These are phyloP conservation scores for Tuber brumale DNA, from an alignment of 495 filamentous ascomycete species.

Conservation along the genomic window DNA sequence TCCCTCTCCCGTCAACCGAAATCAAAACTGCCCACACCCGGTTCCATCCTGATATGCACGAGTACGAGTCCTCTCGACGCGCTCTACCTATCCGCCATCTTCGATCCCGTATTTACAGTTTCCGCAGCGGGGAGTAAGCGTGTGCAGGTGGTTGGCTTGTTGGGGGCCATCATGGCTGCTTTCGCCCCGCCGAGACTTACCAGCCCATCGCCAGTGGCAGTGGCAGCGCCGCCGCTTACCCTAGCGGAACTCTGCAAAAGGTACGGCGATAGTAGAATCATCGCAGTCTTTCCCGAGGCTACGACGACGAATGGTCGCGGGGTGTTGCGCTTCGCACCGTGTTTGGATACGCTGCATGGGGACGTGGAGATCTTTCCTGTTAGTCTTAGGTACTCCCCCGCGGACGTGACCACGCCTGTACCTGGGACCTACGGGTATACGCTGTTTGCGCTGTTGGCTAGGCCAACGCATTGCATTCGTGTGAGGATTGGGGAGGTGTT, in stretches of 20 bases:
- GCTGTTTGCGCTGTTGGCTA: conserved; percentile 76
- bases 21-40: conserved; percentile 62
- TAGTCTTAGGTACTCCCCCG: conserved; percentile 76
- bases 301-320: conserved; percentile 88
- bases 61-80: conserved; percentile 90
- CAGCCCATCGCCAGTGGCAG: conserved; percentile 47
- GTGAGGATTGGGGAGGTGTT: conserved; percentile 77
- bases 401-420: conserved; percentile 84
- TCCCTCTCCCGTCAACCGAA: conserved; percentile 1
- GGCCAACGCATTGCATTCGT: conserved; percentile 78
- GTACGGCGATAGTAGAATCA: conserved; percentile 48
- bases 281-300: conserved; percentile 86
- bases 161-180: conserved; percentile 65
- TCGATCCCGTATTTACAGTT: conserved; percentile 78
- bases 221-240: conserved; percentile 43
- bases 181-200: conserved; percentile 55
- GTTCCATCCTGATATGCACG: conserved; percentile 72
- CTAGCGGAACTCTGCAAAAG: conserved; percentile 42
- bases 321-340: conserved; percentile 75
- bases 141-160: conserved; percentile 68
- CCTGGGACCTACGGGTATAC: conserved; percentile 63
- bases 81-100: conserved; percentile 92
- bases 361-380: conserved; percentile 76
- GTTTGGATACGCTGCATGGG: conserved; percentile 58
- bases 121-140: conserved; percentile 66